These are phyloP conservation scores for Suhomyces yuchorum DNA, from an alignment of 1,139 yeast species.

Conservation along the genomic window DNA sequence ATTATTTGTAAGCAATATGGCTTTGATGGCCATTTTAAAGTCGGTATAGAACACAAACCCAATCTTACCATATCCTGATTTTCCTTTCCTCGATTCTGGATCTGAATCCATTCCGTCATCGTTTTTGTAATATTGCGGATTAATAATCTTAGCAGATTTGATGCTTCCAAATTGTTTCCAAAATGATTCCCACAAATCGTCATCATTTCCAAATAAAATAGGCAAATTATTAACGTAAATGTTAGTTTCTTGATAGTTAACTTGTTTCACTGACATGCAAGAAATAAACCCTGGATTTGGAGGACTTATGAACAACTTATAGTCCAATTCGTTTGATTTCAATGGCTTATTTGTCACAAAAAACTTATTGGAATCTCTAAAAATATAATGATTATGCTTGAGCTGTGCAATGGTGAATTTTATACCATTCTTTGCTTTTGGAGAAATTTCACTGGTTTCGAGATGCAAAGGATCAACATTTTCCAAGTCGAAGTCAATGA, in stretches of 20 bases:
- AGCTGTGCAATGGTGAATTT: slow-evolving; percentile 41
- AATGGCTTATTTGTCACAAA: slow-evolving; percentile 9
- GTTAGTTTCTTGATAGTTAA: slow-evolving; percentile 58
- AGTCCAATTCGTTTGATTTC: neutral
- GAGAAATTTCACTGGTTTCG: slow-evolving; percentile 5
- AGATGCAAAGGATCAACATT: slow-evolving; percentile 16
- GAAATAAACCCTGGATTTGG: slow-evolving; percentile 14
- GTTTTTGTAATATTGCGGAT: slow-evolving; percentile 39
- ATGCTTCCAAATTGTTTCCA: slow-evolving; percentile 46
- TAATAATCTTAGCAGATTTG: slow-evolving; percentile 48
- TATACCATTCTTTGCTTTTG: slow-evolving; percentile 34
- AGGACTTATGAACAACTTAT: slow-evolving; percentile 5
- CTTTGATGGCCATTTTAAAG: slow-evolving; percentile 43
- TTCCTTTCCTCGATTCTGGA: slow-evolving; percentile 13
- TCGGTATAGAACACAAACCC: slow-evolving; percentile 46
- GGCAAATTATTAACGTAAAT: slow-evolving; percentile 59
- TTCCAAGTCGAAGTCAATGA: slow-evolving; percentile 22
- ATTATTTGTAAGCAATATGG: slow-evolving; percentile 43
- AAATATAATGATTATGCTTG: slow-evolving; percentile 40
- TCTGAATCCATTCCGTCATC: slow-evolving; percentile 19
- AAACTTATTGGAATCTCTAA: slow-evolving; percentile 15
- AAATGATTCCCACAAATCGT: slow-evolving; percentile 40
- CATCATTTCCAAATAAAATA: slow-evolving; percentile 41
- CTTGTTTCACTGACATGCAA: slow-evolving; percentile 22
- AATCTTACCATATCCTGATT: slow-evolving; percentile 34